Evolutionary conservation across 1,284 basidiomycete species (phyloP).

Genomic region (Cystobasidiaceae sp.): DNA sequence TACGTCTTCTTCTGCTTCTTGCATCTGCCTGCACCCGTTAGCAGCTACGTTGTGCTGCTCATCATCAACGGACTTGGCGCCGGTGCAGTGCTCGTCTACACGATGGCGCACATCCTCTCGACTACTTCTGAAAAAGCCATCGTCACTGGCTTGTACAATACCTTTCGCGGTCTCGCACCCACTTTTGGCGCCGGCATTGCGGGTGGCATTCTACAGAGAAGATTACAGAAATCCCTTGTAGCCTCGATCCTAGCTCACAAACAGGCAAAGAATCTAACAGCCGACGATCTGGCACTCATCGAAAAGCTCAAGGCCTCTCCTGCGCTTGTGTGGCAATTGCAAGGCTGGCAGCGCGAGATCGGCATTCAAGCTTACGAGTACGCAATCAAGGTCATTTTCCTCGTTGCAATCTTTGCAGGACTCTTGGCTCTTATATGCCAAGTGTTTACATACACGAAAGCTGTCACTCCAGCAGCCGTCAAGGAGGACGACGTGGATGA

Average conservation of each 20-base stretch:
- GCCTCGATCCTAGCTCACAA: background rate
- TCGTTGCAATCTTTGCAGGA: background rate
- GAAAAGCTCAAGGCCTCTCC: constrained; percentile 9
- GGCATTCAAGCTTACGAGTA: constrained; percentile 26
- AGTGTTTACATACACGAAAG: background rate
- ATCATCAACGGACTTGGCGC: constrained; percentile 22
- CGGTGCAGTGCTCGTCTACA: constrained; percentile 26
- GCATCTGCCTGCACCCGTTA: background rate
- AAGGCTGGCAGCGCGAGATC: constrained; percentile 13
- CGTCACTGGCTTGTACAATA: constrained; percentile 19
- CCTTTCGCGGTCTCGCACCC: constrained; percentile 25
- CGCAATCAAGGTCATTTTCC: constrained; percentile 21
- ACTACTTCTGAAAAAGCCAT: constrained; percentile 26
- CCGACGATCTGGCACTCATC: constrained; percentile 12
- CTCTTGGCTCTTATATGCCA: background rate
- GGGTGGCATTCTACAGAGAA: constrained; percentile 24
- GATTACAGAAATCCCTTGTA: constrained; percentile 7
- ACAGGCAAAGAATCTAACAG: background rate
- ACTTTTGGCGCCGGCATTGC: constrained; percentile 20
- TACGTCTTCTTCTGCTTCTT: constrained; percentile 20
- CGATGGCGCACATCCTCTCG: constrained; percentile 15
- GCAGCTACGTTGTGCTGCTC: constrained; percentile 7
- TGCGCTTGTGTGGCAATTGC: constrained; percentile 22
- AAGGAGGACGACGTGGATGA: background rate
- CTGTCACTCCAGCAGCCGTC: background rate